Base-by-base conservation (phyloP, 805 yeast genomes). In the Teunomyces aglyptinius region DNA sequence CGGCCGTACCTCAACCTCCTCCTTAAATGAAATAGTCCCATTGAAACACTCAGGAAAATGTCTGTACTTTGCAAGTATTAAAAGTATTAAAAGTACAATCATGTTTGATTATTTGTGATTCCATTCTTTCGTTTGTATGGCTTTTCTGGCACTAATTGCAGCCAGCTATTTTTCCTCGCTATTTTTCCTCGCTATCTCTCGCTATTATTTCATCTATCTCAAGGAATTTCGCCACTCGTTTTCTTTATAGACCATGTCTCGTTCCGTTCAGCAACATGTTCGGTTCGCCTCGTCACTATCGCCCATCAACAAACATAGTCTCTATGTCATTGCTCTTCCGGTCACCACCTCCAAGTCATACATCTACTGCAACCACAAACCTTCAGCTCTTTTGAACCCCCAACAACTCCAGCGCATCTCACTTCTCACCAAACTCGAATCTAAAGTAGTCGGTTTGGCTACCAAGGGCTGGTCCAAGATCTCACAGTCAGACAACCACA, bases 301-400 rank as follows among this genome's bases (percentile, higher is more conserved):
- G 1, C 42, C 42, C 33, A 38, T 43, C 46, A 38, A 29, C 46
- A 28, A 36, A 18, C 26, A 32, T 24, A 35, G 43, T 6, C 45
- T 86, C 54, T 80, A 85, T 53, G 64, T 91, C 26, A 67, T 87
- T 10, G 78, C 89, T 2, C 68, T 89, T 4, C 97, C 97, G 5
- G 70, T 90, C 22, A 83, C 92, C 5, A 69, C 80, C 3, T 61
- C 71, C 43, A 76, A 77, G 49, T 75, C 87, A 3, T 85, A 80
- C 61, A 64, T 90, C 20, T 83, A 83, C 60, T 87, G 89, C 67
- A 86, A 85, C 62, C 83, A 82, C 56, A 71, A 59, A 36, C 67
- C 69, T 1, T 43, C 56, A 4, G 24, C 39, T 2, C 50, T 64
- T 2, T 55, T 71, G 19, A 53, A 54, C 42, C 40, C 53, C 16